Conservation (phyloP, 495 filamentous ascomycete species). For the Durotheca rogersii region DNA sequence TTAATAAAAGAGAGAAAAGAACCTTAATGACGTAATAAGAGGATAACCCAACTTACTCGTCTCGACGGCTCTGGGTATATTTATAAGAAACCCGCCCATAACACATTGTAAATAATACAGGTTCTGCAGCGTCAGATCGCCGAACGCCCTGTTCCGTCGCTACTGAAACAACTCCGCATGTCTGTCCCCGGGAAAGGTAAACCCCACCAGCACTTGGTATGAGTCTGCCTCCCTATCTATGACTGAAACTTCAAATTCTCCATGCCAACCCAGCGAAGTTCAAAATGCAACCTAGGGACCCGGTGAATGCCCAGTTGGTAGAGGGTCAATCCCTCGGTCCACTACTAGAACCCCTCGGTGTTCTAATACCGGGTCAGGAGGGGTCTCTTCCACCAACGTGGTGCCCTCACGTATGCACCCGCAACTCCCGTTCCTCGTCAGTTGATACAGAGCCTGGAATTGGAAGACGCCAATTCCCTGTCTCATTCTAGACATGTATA, state of each 20-base stretch:
- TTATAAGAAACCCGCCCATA: conserved; percentile 20
- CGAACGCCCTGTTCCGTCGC: conserved; percentile 32
- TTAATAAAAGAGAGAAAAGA: not conserved
- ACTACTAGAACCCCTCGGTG: conserved; percentile 18
- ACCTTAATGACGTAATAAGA: conserved; percentile 3
- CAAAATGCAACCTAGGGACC: conserved; percentile 15
- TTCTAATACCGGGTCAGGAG: conserved; percentile 1
- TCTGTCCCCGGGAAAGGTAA: conserved; percentile 32
- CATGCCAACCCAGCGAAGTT: conserved; percentile 13
- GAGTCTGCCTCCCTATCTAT: conserved; percentile 38
- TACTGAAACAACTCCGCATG: conserved; percentile 32
- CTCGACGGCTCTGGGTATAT: conserved; percentile 31
- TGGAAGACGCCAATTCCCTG: conserved; percentile 1
- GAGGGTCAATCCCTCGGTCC: not conserved
- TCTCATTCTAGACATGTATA: conserved; percentile 1
- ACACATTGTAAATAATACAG: conserved; percentile 8
- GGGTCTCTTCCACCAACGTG: conserved; percentile 5
- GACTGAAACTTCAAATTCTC: conserved; percentile 19
- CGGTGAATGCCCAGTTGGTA: not conserved
- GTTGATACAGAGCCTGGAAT: not conserved
- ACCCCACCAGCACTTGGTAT: conserved; percentile 41
- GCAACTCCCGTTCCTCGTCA: conserved; percentile 7
- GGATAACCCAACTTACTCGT: conserved; percentile 18
- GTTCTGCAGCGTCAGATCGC: conserved; percentile 12
- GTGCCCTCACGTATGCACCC: conserved; percentile 2